Evolutionary conservation across 768 basidiomycete species (phyloP), one percentile per base, ranked within the genome.

Genomic region (Lactifluus subvellereus): DNA sequence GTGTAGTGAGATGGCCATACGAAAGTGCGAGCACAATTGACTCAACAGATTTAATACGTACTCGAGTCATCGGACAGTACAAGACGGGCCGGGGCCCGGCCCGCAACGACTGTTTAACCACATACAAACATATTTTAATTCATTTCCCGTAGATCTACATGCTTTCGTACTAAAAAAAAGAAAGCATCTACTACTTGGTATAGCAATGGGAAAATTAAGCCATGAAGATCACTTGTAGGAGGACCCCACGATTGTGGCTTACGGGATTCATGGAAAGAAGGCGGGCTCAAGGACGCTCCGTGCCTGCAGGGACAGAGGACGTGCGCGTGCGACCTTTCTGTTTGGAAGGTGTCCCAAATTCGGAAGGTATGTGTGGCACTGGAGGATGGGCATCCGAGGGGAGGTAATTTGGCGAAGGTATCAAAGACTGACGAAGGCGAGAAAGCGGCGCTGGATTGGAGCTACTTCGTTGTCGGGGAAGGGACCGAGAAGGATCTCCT

Each of bases 361-460:
- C 57, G 22, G 66, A 59, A 54, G 64, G 64, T 20, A 67, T 43
- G 16, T 37, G 66, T 8, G 66, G 66, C 9, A 66, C 59, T 42
- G 66, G 62, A 30, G 57, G 61, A 11, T 51, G 53, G 51, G 16
- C n/a, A 35, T 49, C 35, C 14, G 30, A 27, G 14, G 33, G n/a
- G 48, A 11, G 16, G 11, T 22, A 10, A 45, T 56, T 42, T 8
- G 22, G 7, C 2, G 38, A 37, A 14, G 50, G 50, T 32, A n/a
- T 35, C 9, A 27, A 62, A 51, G 54, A 61, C 50, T 38, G 33
- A 50, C 59, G 56, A 37, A 35, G 58, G 32, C 54, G 65, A 30
- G 67, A 60, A 7, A 22, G 57, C 3, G 64, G 35, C 11, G 61
- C 27, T 35, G 61, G 65, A 35, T 62, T 67, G 8, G 67, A 67